phyloP scores from a whole-genome alignment of 2,329 filamentous ascomycete species.

The Phyllosticta ampelicida region DNA sequence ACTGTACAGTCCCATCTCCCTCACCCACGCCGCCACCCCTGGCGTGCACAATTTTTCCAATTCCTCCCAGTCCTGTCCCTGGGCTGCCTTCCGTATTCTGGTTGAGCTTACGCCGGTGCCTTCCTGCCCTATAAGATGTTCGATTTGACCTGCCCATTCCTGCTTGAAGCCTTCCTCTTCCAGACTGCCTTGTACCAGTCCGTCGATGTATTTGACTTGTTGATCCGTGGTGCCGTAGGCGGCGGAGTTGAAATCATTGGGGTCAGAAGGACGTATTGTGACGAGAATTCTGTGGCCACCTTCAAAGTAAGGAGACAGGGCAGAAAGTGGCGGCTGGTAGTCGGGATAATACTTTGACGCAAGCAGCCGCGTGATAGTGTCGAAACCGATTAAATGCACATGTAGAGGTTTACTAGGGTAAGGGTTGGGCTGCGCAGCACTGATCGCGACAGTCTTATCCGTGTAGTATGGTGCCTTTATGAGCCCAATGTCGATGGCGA shows the following conservation, averaged over 20 bases:
- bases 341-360: constrained; percentile 59
- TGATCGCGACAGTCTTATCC: constrained; percentile 55
- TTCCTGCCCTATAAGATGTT: constrained; percentile 3
- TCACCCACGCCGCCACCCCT: constrained; percentile 49
- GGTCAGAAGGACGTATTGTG: constrained; percentile 44
- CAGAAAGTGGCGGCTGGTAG: constrained; percentile 37
- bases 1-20: constrained; percentile 45
- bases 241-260: constrained; percentile 33
- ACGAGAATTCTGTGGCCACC: constrained; percentile 50
- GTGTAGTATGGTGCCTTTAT: constrained; percentile 65
- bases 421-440: constrained; percentile 23
- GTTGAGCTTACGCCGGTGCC: constrained; percentile 44
- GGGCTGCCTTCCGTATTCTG: constrained; percentile 48
- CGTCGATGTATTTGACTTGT: constrained; percentile 45
- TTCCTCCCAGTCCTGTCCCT: constrained; percentile 34
- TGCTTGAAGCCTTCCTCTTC: constrained; percentile 43
- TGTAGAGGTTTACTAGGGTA: constrained; percentile 37
- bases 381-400: constrained; percentile 62
- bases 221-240: constrained; percentile 48
- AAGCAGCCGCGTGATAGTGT: constrained; percentile 63
- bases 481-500: constrained; percentile 53
- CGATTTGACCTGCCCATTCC: constrained; percentile 35
- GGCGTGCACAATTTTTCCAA: constrained; percentile 46
- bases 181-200: constrained; percentile 38
- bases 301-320: constrained; percentile 53